A percentile compares a stretch with the other conserved stretches of the same genome.
phyloP scores from a whole-genome alignment of 495 filamentous ascomycete species.

The Jackrogersella multiformis region DNA sequence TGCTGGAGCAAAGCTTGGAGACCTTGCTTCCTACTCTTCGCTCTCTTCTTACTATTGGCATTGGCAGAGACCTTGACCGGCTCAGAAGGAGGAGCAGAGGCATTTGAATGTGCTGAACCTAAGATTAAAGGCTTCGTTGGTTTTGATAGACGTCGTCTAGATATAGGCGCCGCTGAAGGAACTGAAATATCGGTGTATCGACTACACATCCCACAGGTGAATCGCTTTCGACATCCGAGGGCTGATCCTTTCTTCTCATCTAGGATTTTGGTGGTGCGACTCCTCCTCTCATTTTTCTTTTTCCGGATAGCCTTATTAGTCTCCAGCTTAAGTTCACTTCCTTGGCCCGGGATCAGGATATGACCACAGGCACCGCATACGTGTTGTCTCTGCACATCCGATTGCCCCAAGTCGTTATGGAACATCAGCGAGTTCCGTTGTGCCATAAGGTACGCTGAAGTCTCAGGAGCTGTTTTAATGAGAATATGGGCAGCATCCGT shows the following conservation, averaged over 20 bases:
- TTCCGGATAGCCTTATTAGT: conserved; percentile 34
- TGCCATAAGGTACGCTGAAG: conserved; percentile 61
- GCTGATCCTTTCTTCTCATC: neutral
- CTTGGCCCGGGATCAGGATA: conserved; percentile 59
- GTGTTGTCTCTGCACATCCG: conserved; percentile 56
- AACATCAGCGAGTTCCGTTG: conserved; percentile 54
- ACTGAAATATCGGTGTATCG: conserved; percentile 52
- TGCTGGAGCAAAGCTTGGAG: conserved; percentile 62
- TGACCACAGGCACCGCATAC: conserved; percentile 62
- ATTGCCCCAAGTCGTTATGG: conserved; percentile 51
- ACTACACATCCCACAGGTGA: conserved; percentile 57
- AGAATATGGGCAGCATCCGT: conserved; percentile 63
- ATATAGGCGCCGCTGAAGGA: conserved; percentile 44
- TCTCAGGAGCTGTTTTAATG: conserved; percentile 54
- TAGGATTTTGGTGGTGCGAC: neutral
- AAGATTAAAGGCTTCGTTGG: conserved; percentile 3
- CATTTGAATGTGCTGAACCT: neutral
- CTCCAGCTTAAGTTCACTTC: conserved; percentile 49
- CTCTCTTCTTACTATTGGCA: conserved; percentile 63
- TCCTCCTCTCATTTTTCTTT: conserved; percentile 19
- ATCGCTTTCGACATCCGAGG: conserved; percentile 47
- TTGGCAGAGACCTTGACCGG: conserved; percentile 47
- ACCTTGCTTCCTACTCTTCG: conserved; percentile 63
- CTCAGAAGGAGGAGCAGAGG: neutral
- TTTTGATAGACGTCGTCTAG: conserved; percentile 38